Base-by-base conservation (phyloP, 768 basidiomycete genomes). In the Stropharia rugosoannulata region DNA sequence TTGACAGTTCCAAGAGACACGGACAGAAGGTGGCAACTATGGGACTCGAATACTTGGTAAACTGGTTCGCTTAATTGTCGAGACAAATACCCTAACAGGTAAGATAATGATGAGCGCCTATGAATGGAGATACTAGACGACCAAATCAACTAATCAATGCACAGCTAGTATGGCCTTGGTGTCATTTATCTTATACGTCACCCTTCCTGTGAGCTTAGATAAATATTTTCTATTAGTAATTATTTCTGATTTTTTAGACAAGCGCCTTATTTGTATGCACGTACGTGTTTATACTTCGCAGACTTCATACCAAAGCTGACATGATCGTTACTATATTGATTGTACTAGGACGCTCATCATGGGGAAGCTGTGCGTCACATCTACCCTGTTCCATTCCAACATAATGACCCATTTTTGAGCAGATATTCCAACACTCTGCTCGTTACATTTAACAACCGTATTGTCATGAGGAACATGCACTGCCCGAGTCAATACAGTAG, bases 21-120 rank as follows among this genome's bases (percentile, higher is more conserved):
- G 51, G 18, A 53, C 18, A 12, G 51, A 53, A 5, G 42, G 51
- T 9, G 29, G 29, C 9, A 25, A 35, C 13, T 15, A 53, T 19
- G 51, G 51, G 16, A 54, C 11, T 10, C 44, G 36, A 11, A 54
- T 54, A 38, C 53, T 54, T 11, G 53, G 44, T 19, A 46, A n/a
- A 7, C 53, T 54, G 13, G 53, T 54, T 16, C 53, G 53, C 19
- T 29, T 54, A 15, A 35, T 54, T 8, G 44, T 54, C 11, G 44
- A 54, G 43, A 54, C 53, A 3, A 54, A 54, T 46, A 47, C 53
- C 1, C 53, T 54, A 22, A 54, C 53, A 18, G 53, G 53, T 54
- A 13, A 36, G 53, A 5, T n/a, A 11, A 22, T 15, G 10, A 12
- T 11, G 11, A 11, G 16, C 38, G 15, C 10, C 7, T 35, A 15